These are phyloP conservation scores for Coniochaeta ligniaria DNA, from an alignment of 2,329 filamentous ascomycete species.

Conservation along the genomic window DNA sequence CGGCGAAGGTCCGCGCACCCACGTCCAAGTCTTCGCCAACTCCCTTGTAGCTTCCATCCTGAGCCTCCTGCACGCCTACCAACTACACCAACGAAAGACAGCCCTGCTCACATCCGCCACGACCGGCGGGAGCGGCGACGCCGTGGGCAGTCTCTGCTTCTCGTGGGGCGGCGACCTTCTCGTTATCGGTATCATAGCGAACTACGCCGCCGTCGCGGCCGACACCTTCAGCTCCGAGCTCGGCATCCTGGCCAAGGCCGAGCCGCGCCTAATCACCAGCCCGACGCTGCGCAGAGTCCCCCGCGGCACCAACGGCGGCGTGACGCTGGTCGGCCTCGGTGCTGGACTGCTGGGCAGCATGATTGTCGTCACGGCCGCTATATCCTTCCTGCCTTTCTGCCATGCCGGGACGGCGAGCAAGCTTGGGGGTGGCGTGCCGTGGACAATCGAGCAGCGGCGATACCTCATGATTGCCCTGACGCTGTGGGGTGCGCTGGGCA, in stretches of 20 bases:
- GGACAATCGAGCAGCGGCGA: slow-evolving; percentile 38
- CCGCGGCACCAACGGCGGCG: slow-evolving; percentile 87
- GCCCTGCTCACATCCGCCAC: slow-evolving; percentile 25
- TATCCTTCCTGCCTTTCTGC: slow-evolving; percentile 65
- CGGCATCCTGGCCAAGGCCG: slow-evolving; percentile 72
- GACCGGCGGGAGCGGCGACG: slow-evolving; percentile 14
- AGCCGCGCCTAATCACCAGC: slow-evolving; percentile 82
- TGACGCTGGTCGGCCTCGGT: slow-evolving; percentile 65
- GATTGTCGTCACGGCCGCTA: slow-evolving; percentile 58
- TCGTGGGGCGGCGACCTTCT: slow-evolving; percentile 56
- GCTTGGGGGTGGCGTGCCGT: slow-evolving; percentile 37
- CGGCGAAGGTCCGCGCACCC: slow-evolving; percentile 75
- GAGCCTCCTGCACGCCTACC: slow-evolving; percentile 50
- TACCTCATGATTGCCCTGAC: slow-evolving; percentile 52
- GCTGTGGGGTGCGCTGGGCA: slow-evolving; percentile 69
- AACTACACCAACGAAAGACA: slow-evolving; percentile 42
- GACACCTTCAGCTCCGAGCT: slow-evolving; percentile 96
- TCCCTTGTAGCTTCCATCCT: slow-evolving; percentile 69
- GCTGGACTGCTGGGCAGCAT: slow-evolving; percentile 71
- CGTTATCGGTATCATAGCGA: slow-evolving; percentile 61
- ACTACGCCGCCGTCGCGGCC: slow-evolving; percentile 86
- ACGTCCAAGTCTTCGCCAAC: slow-evolving; percentile 86
- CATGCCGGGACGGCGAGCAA: slow-evolving; percentile 26
- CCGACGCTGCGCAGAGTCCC: slow-evolving; percentile 70
- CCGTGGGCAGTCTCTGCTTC: slow-evolving; percentile 46